Conservation (phyloP, 2,329 filamentous ascomycete genomes). For the Claviceps sp. region DNA sequence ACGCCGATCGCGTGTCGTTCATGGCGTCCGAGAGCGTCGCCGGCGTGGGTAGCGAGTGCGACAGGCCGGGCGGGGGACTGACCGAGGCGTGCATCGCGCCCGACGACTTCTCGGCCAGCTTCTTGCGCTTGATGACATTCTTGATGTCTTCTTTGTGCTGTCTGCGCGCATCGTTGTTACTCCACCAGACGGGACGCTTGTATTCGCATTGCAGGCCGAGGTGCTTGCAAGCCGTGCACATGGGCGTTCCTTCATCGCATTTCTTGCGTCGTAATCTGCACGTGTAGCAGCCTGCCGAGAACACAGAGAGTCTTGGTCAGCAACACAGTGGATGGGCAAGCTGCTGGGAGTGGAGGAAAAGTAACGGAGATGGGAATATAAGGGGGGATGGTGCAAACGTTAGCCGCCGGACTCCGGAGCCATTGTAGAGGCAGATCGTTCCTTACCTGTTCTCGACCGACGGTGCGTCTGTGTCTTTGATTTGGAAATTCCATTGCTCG, state of each 20-base stretch:
- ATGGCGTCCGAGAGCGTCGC: conserved; percentile 67
- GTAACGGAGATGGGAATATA: not conserved
- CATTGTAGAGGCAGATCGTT: not conserved
- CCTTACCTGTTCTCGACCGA: conserved; percentile 75
- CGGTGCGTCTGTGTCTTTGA: conserved; percentile 79
- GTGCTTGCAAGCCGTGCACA: conserved; percentile 53
- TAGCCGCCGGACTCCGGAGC: not conserved
- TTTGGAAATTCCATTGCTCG: conserved; percentile 43
- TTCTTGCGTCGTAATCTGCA: conserved; percentile 55
- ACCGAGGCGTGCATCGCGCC: conserved; percentile 40
- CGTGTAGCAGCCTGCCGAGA: conserved; percentile 47
- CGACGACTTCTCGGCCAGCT: conserved; percentile 74
- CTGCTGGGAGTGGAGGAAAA: conserved; percentile 9
- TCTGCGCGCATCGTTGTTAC: conserved; percentile 74
- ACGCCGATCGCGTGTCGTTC: conserved; percentile 54
- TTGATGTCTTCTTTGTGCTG: conserved; percentile 93
- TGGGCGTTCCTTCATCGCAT: conserved; percentile 51
- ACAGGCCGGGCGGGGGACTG: conserved; percentile 62
- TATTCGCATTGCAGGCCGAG: conserved; percentile 88
- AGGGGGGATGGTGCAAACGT: not conserved
- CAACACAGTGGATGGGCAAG: not conserved
- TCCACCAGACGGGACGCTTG: conserved; percentile 95
- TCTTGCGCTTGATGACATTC: conserved; percentile 93
- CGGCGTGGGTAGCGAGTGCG: conserved; percentile 69
- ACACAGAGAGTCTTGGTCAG: conserved; percentile 1